Evolutionary conservation across 2,329 filamentous ascomycete species (phyloP).

Genomic region (Aspergillus tamarii): DNA sequence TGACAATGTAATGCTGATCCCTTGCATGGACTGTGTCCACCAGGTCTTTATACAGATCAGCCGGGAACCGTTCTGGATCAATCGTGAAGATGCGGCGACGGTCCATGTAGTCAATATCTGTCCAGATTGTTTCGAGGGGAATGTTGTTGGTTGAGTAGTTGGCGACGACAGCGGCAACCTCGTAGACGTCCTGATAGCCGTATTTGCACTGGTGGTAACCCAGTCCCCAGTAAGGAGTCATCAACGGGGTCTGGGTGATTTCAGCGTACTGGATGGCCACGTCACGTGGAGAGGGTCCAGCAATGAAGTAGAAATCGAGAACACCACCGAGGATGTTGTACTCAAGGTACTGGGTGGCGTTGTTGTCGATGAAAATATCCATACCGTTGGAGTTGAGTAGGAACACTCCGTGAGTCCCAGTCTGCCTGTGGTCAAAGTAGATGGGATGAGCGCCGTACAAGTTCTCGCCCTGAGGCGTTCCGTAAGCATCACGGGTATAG

Average conservation of each 20-base stretch:
- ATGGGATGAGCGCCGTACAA: constrained; percentile 74
- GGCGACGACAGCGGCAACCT: constrained; percentile 46
- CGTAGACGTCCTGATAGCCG: constrained; percentile 57
- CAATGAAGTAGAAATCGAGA: constrained; percentile 70
- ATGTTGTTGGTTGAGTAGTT: constrained; percentile 47
- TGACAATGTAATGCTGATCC: constrained; percentile 72
- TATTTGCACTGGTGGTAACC: constrained; percentile 67
- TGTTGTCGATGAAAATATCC: constrained; percentile 71
- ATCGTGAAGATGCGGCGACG: constrained; percentile 42
- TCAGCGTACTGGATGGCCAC: constrained; percentile 63
- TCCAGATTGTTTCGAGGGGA: constrained; percentile 51
- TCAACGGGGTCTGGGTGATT: constrained; percentile 58
- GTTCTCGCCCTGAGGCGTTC: constrained; percentile 46
- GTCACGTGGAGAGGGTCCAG: constrained; percentile 61
- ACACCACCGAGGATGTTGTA: constrained; percentile 79
- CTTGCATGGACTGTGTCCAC: constrained; percentile 67
- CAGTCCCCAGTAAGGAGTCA: constrained; percentile 67
- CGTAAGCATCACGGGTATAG: neutral
- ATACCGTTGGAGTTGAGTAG: constrained; percentile 74
- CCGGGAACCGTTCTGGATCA: constrained; percentile 40
- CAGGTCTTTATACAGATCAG: constrained; percentile 61
- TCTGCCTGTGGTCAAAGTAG: constrained; percentile 68
- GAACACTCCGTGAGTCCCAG: constrained; percentile 67
- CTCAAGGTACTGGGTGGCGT: constrained; percentile 58
- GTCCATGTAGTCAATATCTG: constrained; percentile 50